Conservation (phyloP, 108 stramenopile genomes). For the Asterionellopsis glacialis region DNA sequence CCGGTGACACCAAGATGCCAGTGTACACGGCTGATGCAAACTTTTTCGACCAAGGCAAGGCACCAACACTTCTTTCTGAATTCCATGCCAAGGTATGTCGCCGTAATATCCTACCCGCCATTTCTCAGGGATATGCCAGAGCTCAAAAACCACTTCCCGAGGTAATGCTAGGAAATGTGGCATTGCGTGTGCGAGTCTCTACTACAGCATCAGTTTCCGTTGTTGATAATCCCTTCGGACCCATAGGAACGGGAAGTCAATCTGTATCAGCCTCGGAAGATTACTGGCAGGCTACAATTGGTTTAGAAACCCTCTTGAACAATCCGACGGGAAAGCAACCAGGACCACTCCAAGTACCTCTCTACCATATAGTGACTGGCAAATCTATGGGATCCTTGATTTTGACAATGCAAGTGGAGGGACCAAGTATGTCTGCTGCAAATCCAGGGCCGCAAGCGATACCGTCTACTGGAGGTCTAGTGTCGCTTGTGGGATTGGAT, state of each 20-base stretch:
- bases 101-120: constrained; percentile 34
- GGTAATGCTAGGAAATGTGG: constrained; percentile 32
- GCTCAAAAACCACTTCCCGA: constrained; percentile 18
- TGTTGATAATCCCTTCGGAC: constrained; percentile 4
- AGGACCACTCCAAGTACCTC: constrained; percentile 35
- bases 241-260: constrained; percentile 2
- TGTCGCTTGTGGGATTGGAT: constrained; percentile 60
- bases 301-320: constrained; percentile 21
- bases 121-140: constrained; percentile 32
- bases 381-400: constrained; percentile 44
- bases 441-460: neutral
- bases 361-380: constrained; percentile 30
- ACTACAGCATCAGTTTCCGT: constrained; percentile 11
- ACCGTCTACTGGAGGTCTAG: constrained; percentile 46
- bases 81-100: constrained; percentile 27
- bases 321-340: constrained; percentile 1
- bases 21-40: neutral
- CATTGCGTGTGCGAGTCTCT: constrained; percentile 3
- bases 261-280: neutral
- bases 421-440: constrained; percentile 11
- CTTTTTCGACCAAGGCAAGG: neutral
- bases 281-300: constrained; percentile 26
- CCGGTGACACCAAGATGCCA: constrained; percentile 9
- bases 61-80: neutral
- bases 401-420: constrained; percentile 37